These are phyloP conservation scores for Colletotrichum falcatum DNA, from an alignment of 2,329 filamentous ascomycete species.

Conservation along the genomic window DNA sequence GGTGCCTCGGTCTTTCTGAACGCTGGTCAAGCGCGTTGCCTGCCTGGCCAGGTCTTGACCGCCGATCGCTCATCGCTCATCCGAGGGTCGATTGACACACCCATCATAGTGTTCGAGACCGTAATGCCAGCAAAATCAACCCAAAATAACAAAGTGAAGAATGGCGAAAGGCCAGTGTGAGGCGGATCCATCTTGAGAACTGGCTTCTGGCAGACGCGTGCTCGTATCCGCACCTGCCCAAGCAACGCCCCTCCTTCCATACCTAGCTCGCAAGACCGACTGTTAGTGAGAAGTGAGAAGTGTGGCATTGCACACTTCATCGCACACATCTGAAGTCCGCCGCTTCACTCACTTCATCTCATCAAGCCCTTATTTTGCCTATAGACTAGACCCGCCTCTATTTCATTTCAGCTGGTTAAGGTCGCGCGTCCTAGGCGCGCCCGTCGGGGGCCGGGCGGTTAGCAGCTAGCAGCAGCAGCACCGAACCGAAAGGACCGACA, in stretches of 20 bases:
- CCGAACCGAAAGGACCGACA: constrained; percentile 34
- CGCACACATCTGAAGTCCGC: background rate
- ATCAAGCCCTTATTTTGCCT: too few species aligned
- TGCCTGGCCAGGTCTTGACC: constrained; percentile 2
- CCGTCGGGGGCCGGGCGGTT: constrained; percentile 26
- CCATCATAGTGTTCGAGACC: background rate
- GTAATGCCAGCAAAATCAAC: background rate
- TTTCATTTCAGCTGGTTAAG: constrained; percentile 33
- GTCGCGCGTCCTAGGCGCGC: constrained; percentile 17
- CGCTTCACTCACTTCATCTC: background rate
- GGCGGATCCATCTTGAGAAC: background rate
- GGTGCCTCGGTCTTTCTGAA: background rate
- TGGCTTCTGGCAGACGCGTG: constrained; percentile 6
- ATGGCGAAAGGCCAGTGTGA: background rate
- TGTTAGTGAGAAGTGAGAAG: constrained; percentile 1
- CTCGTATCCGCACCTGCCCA: too few species aligned
- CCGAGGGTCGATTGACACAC: background rate
- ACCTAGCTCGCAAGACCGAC: background rate
- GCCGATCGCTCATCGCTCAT: background rate
- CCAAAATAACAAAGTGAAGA: background rate
- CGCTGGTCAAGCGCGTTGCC: constrained; percentile 1
- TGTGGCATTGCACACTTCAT: constrained; percentile 14
- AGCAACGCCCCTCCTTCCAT: constrained; percentile 1
- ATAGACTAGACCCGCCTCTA: too few species aligned
- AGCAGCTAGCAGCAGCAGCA: constrained; percentile 20